Base-by-base conservation (phyloP, 768 basidiomycete genomes). In the Termitomyces eurrhizus region DNA sequence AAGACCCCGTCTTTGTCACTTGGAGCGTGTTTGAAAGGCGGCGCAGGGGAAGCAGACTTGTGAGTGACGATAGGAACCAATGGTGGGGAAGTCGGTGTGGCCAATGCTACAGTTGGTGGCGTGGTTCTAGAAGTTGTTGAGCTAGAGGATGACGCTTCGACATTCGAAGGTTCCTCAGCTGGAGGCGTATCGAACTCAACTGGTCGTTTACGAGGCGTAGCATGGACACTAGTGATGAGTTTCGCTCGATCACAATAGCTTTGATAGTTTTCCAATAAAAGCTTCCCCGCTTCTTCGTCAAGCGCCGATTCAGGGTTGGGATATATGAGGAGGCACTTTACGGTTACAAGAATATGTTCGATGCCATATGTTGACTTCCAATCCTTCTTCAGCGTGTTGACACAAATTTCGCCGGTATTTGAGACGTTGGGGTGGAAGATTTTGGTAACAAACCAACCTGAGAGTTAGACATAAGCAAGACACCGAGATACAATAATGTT, bases 371-470 rank as follows among this genome's bases (percentile, higher is more conserved):
- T 83, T 26, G 91, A 83, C 71, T 94, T 90, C 95, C 95, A 98
- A 68, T 96, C 94, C 73, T 97, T 96, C 82, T 97, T 98, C 29
- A 98, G 77, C 7, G 95, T 98, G 76, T 95, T 96, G 14, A 98
- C 95, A 72, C 95, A 98, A 66, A 98, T 98, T 74, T 97, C 95
- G 16, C 95, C 95, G 0, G 83, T 73, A 37, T 83, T 80, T 0
- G 94, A 95, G 44, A 98, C 93, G 67, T 98, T 98, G 0, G 96
- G 95, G 68, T 98, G 95, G 74, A 98, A 98, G 59, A 98, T 95
- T 78, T 96, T 97, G 53, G 95, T 97, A 14, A 82, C 77, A 65
- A 97, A 90, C 79, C 92, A 89, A 69, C 95, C 95, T 96, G 65
- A 12, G 45, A 26, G 12, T 45, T 48, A 58, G 3, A 52, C 44